Evolutionary conservation across 352 stramenopile genomes (phyloP).

Genomic region (Phytophthora megakarya): DNA sequence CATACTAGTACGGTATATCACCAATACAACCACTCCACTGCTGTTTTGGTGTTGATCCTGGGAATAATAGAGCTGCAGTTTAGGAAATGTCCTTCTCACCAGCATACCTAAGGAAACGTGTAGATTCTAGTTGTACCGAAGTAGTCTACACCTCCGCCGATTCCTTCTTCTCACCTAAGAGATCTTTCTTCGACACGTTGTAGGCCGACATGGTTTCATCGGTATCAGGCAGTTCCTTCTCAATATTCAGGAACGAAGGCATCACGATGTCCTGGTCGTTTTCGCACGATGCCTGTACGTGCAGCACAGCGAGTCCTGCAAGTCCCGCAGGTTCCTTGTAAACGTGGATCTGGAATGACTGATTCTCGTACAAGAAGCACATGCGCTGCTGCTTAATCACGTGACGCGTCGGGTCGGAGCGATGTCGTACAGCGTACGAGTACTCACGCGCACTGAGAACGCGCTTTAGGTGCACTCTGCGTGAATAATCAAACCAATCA

Average conservation of each 20-base stretch:
- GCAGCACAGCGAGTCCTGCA: conserved; percentile 67
- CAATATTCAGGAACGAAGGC: conserved; percentile 74
- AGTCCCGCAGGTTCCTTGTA: conserved; percentile 81
- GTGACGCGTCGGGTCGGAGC: conserved; percentile 61
- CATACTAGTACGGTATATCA: too few species aligned
- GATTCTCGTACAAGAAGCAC: conserved; percentile 87
- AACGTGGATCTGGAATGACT: conserved; percentile 87
- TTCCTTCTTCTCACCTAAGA: conserved; percentile 20
- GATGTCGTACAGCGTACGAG: conserved; percentile 83
- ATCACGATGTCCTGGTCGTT: conserved; percentile 64
- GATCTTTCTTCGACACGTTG: conserved; percentile 74
- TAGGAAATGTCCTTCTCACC: conserved; percentile 1
- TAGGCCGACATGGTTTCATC: conserved; percentile 81
- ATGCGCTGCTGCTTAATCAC: conserved; percentile 90
- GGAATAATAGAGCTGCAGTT: conserved; percentile 19
- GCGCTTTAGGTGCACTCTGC: conserved; percentile 82
- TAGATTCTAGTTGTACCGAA: conserved; percentile 33
- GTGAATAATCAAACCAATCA: too few species aligned
- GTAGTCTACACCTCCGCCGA: conserved; percentile 26
- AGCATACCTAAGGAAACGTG: conserved; percentile 9
- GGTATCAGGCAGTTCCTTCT: conserved; percentile 59
- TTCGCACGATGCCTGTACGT: conserved; percentile 77
- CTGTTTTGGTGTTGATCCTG: conserved; percentile 7
- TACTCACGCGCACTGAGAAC: conserved; percentile 84
- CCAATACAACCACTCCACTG: conserved; percentile 3